Evolutionary conservation across 176 grass and related monocot species (phyloP).

Genomic region (Musa troglodytarum): DNA sequence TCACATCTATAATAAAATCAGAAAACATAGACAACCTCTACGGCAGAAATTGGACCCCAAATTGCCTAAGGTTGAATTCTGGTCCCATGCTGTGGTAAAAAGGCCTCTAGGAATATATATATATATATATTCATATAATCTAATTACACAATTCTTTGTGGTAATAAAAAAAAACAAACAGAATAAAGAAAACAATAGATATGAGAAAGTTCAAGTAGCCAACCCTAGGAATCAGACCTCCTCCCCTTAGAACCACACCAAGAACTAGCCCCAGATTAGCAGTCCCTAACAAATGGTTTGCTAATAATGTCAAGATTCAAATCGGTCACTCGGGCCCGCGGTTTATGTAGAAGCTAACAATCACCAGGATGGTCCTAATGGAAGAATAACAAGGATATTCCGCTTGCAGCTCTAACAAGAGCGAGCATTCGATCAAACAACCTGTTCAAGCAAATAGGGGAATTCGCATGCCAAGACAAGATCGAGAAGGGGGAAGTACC

Average conservation of each 20-base stretch:
- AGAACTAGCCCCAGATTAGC: not conserved
- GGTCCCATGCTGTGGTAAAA: not conserved
- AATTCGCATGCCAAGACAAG: not conserved
- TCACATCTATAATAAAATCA: too few species aligned
- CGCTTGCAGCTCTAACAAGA: not conserved
- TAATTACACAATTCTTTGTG: not conserved
- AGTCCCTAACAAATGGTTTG: not conserved
- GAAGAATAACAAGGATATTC: not conserved
- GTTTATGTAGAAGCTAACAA: not conserved
- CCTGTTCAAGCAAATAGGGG: not conserved
- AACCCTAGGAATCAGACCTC: not conserved
- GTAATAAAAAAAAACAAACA: not conserved
- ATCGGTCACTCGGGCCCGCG: not conserved
- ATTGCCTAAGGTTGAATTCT: not conserved
- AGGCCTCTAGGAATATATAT: not conserved
- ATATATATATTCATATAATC: not conserved
- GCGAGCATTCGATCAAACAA: not conserved
- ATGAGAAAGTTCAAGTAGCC: not conserved
- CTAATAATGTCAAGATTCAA: not conserved
- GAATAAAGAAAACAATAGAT: not conserved
- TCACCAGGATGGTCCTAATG: not conserved
- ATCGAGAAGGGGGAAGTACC: slow-evolving; percentile 24
- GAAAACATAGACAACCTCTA: too few species aligned
- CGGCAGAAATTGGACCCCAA: not conserved
- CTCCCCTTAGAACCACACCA: not conserved